Base-by-base conservation (phyloP, 176 grass and related monocot genomes). In the Luzula sylvatica region DNA sequence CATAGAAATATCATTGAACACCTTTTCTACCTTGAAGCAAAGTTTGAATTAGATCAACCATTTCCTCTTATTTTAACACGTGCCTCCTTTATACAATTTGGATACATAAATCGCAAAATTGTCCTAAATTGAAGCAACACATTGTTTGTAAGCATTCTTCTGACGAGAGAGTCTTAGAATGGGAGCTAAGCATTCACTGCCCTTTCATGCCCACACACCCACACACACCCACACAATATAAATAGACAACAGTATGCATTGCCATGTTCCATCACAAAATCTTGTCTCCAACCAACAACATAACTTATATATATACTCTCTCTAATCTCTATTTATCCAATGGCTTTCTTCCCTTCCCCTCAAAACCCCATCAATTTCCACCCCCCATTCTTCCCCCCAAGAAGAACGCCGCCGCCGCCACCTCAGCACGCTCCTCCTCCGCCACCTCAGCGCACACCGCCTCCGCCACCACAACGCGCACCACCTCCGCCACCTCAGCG, bases 61-160 rank as follows among this genome's bases (percentile, higher is more conserved):
- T n/a, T n/a, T n/a, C n/a, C n/a, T n/a, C n/a, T n/a, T n/a, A n/a
- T n/a, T n/a, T n/a, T n/a, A n/a, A n/a, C n/a, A n/a, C n/a, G n/a
- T n/a, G n/a, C 5, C 4, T 20, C 0, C 26, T 38, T 38, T 56
- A 30, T 20, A 38, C 21, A 21, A 38, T 39, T 40, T 55, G 30
- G 30, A 35, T n/a, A 8, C 3, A 46, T 26, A 29, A 2, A 21
- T 20, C 12, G 28, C 15, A 47, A 13, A 64, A 64, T 56, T 16
- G 23, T 56, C 51, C 67, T 45, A 53, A 60, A 50, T 69, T 45
- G 23, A 89, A 83, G 75, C 66, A 56, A 89, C 61, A 46, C 51
- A 79, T 65, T 79, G 71, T 79, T 69, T 73, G 53, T 61, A 85
- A 75, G 74, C 72, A 72, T 85, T 24, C 61, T 20, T 25, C 59